Conservation (phyloP, 2,329 filamentous ascomycete species). For the Sporothrix humicola region DNA sequence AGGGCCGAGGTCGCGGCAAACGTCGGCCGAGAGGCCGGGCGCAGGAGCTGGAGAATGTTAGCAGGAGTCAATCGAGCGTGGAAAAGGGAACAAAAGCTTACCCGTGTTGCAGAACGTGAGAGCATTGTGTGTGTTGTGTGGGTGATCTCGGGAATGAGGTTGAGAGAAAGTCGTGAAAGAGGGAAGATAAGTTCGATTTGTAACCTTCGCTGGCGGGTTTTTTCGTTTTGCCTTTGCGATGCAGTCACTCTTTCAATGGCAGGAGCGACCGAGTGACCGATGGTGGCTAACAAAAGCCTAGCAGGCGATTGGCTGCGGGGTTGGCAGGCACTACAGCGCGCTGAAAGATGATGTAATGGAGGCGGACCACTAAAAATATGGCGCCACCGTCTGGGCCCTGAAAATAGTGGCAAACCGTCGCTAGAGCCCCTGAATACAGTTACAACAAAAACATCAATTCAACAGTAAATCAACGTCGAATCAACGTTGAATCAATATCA, state of each 20-base stretch:
- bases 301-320: slow-evolving; percentile 22
- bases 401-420: background rate
- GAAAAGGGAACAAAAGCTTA: background rate
- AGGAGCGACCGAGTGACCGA: background rate
- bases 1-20: slow-evolving; percentile 7
- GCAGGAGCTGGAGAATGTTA: slow-evolving; percentile 32
- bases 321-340: background rate
- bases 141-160: background rate
- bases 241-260: background rate
- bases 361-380: background rate
- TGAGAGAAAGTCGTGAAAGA: background rate
- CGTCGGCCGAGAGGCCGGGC: slow-evolving; percentile 28
- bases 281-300: slow-evolving; percentile 14
- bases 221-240: slow-evolving; percentile 2
- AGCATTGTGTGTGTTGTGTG: slow-evolving; percentile 33
- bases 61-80: background rate
- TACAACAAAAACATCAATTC: background rate
- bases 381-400: background rate
- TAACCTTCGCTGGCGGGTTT: slow-evolving; percentile 10
- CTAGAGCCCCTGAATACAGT: background rate
- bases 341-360: slow-evolving; percentile 27
- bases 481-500: background rate
- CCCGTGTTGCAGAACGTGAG: slow-evolving; percentile 34
- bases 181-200: slow-evolving; percentile 15
- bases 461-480: background rate